Conservation (phyloP, 768 basidiomycete genomes). For the Tricholoma saponaceum region DNA sequence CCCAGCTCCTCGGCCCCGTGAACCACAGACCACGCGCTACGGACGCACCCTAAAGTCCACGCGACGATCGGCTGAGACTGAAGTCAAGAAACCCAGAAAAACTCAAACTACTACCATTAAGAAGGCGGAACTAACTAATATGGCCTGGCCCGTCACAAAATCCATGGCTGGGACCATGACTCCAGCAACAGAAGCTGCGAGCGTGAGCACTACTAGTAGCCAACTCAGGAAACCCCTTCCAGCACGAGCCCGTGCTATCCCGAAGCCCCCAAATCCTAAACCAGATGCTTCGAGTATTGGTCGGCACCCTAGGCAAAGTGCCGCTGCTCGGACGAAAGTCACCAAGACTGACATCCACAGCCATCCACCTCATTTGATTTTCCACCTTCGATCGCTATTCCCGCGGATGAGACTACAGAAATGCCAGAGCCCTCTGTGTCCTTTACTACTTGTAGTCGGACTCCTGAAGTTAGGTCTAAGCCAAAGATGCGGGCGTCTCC, state of each 20-base stretch:
- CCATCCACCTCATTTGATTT: not conserved
- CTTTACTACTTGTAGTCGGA: not conserved
- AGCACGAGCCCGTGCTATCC: not conserved
- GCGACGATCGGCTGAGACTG: not conserved
- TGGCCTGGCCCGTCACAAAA: not conserved
- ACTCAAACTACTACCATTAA: not conserved
- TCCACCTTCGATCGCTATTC: not conserved
- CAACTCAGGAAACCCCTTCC: not conserved
- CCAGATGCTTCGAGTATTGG: not conserved
- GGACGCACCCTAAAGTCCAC: slow-evolving; percentile 1
- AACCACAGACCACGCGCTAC: not conserved
- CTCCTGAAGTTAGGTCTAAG: not conserved
- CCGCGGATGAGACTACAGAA: not conserved
- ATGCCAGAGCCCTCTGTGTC: not conserved
- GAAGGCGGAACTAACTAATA: not conserved
- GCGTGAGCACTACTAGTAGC: not conserved
- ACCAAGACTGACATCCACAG: not conserved
- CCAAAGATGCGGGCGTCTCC: not conserved
- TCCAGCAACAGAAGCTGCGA: not conserved
- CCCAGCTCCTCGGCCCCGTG: not conserved
- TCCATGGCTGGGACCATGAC: not conserved
- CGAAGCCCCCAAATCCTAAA: not conserved
- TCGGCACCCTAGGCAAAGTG: not conserved
- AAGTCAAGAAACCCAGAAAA: not conserved
- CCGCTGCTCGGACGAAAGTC: not conserved